Conservation (phyloP, 805 yeast species). For the Pachysolen tannophilus region DNA sequence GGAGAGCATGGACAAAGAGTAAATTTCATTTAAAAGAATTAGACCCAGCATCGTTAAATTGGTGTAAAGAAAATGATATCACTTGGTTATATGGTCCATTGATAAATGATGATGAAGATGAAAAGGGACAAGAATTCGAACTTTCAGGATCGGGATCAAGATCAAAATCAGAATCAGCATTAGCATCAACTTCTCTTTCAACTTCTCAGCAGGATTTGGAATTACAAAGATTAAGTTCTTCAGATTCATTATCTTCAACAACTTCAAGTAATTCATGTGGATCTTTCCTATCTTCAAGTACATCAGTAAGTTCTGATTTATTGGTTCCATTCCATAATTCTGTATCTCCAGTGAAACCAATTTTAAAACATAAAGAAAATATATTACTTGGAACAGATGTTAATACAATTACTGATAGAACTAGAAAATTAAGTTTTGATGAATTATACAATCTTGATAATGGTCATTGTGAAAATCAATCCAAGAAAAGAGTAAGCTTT, state of each 20-base stretch:
- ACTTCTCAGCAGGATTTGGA: neutral
- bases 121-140: neutral
- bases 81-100: constrained; percentile 49
- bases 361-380: constrained; percentile 1
- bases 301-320: neutral
- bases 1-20: constrained; percentile 95
- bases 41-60: constrained; percentile 38
- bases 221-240: constrained; percentile 1
- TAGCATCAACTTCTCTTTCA: neutral
- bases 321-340: neutral
- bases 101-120: constrained; percentile 14
- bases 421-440: neutral
- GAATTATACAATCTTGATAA: neutral
- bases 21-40: constrained; percentile 44
- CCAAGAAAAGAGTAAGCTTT: constrained; percentile 32
- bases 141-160: neutral
- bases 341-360: constrained; percentile 1
- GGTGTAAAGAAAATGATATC: constrained; percentile 47
- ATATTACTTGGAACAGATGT: neutral
- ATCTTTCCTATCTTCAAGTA: constrained; percentile 4
- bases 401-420: neutral
- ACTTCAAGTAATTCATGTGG: constrained; percentile 4
- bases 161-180: neutral
- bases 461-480: neutral
- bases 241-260: constrained; percentile 6